phyloP scores from a whole-genome alignment of 176 grass and related monocot genomes.

The Carex scoparia region DNA sequence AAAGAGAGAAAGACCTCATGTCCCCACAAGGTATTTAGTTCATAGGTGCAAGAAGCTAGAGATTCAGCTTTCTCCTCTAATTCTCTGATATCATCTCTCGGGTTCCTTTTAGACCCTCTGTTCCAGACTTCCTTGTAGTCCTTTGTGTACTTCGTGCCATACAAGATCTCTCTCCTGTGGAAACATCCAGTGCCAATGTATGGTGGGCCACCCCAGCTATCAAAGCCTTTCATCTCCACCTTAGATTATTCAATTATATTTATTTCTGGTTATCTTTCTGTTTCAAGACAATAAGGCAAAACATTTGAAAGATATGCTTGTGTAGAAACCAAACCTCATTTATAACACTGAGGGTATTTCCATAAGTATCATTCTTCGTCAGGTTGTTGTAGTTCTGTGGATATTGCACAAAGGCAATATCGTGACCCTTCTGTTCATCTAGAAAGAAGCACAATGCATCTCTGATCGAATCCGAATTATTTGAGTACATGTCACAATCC shows the following conservation, averaged over 20 bases:
- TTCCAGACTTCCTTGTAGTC: slow-evolving; percentile 39
- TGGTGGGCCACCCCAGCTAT: slow-evolving; percentile 63
- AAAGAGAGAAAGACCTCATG: slow-evolving; percentile 37
- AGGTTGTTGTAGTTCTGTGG: slow-evolving; percentile 54
- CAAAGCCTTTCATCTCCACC: slow-evolving; percentile 59
- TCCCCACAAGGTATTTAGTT: slow-evolving; percentile 61
- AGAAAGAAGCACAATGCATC: slow-evolving; percentile 69
- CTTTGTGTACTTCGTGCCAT: slow-evolving; percentile 37
- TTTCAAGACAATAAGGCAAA: neutral
- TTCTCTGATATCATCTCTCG: slow-evolving; percentile 14
- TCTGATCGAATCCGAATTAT: slow-evolving; percentile 54
- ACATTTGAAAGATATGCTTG: neutral
- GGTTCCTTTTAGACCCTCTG: slow-evolving; percentile 26
- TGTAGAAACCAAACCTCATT: neutral
- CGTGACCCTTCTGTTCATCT: slow-evolving; percentile 54
- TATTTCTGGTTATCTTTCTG: neutral
- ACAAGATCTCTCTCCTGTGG: slow-evolving; percentile 55
- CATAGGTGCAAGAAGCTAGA: slow-evolving; percentile 52
- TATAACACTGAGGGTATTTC: slow-evolving; percentile 34
- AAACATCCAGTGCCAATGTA: slow-evolving; percentile 72
- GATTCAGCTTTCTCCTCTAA: slow-evolving; percentile 47
- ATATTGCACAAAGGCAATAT: slow-evolving; percentile 61
- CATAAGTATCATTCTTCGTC: slow-evolving; percentile 44
- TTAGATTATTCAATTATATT: neutral
- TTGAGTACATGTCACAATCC: slow-evolving; percentile 87